These are phyloP conservation scores for Cystofilobasidium macerans DNA, from an alignment of 768 basidiomycete species.

Conservation along the genomic window DNA sequence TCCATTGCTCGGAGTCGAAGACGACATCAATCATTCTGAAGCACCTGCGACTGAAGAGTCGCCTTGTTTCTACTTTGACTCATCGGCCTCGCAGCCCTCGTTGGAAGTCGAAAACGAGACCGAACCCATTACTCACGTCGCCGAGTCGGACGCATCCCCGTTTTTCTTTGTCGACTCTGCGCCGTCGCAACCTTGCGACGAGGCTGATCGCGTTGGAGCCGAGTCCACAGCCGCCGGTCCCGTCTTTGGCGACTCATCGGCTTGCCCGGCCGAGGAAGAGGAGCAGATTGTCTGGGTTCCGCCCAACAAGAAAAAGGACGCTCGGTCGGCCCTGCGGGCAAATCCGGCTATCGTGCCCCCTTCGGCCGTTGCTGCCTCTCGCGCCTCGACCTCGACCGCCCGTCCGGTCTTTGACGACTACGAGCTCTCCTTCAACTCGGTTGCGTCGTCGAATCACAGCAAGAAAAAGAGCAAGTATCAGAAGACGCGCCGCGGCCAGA, in stretches of 20 bases:
- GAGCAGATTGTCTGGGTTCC: conserved; percentile 22
- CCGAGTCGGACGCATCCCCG: background rate
- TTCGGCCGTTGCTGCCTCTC: background rate
- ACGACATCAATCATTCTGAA: background rate
- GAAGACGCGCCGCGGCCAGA: conserved; percentile 21
- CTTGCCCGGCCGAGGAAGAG: conserved; percentile 7
- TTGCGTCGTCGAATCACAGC: conserved; percentile 2
- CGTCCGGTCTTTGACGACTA: conserved; percentile 16
- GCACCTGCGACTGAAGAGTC: background rate
- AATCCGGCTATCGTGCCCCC: conserved; percentile 8
- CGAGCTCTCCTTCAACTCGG: conserved; percentile 15
- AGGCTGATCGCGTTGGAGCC: background rate
- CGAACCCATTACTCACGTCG: too few species aligned
- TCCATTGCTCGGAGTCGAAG: too few species aligned
- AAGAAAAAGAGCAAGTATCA: conserved; percentile 15
- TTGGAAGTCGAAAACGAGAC: conserved; percentile 3
- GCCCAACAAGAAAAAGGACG: conserved; percentile 3
- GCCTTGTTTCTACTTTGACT: background rate
- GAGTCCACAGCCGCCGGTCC: background rate
- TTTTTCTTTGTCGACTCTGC: conserved; percentile 2
- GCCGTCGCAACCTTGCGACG: conserved; percentile 3
- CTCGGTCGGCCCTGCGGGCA: background rate
- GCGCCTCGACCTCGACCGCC: background rate
- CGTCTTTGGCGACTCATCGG: conserved; percentile 14
- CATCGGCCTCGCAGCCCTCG: background rate